Conservation (phyloP, 1,139 yeast species). For the Nadsonia starkeyi-henricii region DNA sequence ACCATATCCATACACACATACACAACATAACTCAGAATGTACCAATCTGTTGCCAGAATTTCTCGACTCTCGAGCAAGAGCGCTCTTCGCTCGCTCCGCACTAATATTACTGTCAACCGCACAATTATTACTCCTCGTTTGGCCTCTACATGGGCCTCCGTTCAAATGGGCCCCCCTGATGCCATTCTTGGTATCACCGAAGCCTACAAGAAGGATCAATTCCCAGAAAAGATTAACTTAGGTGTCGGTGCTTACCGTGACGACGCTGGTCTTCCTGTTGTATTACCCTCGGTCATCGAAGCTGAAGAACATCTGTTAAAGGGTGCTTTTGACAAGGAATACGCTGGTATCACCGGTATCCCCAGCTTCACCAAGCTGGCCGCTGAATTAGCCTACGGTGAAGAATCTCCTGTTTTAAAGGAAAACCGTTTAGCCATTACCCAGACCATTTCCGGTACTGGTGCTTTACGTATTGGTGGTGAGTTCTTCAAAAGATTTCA, state of each 20-base stretch:
- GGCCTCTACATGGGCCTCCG: constrained; percentile 24
- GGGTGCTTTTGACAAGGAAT: constrained; percentile 69
- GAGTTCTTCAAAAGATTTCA: constrained; percentile 42
- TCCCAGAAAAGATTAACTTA: constrained; percentile 59
- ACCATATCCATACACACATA: background rate
- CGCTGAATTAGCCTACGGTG: constrained; percentile 44
- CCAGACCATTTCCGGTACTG: constrained; percentile 63
- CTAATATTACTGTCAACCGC: constrained; percentile 3
- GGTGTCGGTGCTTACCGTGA: constrained; percentile 97
- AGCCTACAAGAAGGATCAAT: constrained; percentile 33
- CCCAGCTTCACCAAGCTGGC: constrained; percentile 65
- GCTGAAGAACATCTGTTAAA: constrained; percentile 31
- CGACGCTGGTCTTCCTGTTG: constrained; percentile 86
- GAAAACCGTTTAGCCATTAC: constrained; percentile 41
- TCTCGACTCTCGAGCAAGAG: constrained; percentile 3
- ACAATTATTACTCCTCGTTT: constrained; percentile 3
- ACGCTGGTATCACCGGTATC: constrained; percentile 72
- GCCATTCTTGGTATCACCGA: constrained; percentile 53
- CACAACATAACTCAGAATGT: constrained; percentile 3
- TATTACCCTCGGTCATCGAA: constrained; percentile 64
- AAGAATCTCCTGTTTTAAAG: constrained; percentile 24
- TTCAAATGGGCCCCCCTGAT: constrained; percentile 51
- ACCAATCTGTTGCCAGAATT: constrained; percentile 8
- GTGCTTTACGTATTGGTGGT: constrained; percentile 58
- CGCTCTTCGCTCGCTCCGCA: background rate